These are phyloP conservation scores for Salvia rosmarinus DNA, from an alignment of 257 asterid species.

Conservation along the genomic window DNA sequence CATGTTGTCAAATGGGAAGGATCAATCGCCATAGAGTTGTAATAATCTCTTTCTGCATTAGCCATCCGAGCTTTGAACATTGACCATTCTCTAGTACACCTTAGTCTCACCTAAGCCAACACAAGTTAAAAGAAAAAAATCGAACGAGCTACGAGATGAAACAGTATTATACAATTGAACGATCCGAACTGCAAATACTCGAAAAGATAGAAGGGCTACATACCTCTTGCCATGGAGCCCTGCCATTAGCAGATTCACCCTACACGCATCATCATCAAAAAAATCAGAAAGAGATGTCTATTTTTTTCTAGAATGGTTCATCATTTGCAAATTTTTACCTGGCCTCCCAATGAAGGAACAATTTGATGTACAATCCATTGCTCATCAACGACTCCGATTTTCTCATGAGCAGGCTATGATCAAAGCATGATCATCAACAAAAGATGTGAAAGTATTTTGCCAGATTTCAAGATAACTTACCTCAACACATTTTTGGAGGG, in stretches of 20 bases:
- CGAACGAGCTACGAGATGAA: neutral
- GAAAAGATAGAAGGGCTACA: conserved; percentile 14
- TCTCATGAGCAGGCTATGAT: conserved; percentile 78
- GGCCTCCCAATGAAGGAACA: conserved; percentile 81
- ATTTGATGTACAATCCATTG: conserved; percentile 85
- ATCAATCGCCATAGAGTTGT: conserved; percentile 48
- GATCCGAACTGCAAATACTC: neutral
- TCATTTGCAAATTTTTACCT: conserved; percentile 42
- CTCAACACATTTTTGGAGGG: conserved; percentile 81
- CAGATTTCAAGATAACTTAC: conserved; percentile 38
- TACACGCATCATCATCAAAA: conserved; percentile 27
- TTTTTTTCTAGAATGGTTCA: neutral
- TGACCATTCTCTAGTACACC: conserved; percentile 75
- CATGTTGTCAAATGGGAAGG: conserved; percentile 26
- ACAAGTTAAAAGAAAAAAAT: neutral
- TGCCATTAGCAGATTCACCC: conserved; percentile 64
- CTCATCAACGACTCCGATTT: conserved; percentile 87
- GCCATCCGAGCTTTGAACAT: conserved; percentile 64
- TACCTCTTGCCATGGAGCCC: conserved; percentile 83
- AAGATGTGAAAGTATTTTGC: neutral
- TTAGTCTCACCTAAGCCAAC: conserved; percentile 59
- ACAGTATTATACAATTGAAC: neutral
- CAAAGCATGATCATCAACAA: conserved; percentile 18
- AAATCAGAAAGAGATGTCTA: neutral
- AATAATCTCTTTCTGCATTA: conserved; percentile 68